Conservation (phyloP, 306 rosid species). For the Hippophae gyantsensis region DNA sequence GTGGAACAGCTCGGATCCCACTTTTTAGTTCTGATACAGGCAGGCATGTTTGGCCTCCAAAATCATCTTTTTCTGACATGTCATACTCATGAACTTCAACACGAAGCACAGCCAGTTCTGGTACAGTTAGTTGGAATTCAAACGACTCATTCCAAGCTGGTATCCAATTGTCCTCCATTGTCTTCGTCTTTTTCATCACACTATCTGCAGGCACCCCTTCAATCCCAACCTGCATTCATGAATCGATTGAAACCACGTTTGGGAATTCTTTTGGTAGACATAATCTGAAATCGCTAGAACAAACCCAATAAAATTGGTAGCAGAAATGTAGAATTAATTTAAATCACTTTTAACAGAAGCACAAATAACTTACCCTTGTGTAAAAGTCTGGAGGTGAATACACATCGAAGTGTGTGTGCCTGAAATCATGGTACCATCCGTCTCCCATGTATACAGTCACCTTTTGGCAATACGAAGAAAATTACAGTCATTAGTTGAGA, state of each 20-base stretch:
- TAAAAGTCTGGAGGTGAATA: slow-evolving; percentile 97
- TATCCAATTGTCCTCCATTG: slow-evolving; percentile 81
- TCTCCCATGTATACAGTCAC: slow-evolving; percentile 91
- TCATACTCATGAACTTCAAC: slow-evolving; percentile 51
- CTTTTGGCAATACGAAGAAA: slow-evolving; percentile 30
- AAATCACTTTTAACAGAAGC: too few species aligned
- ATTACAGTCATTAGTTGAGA: slow-evolving; percentile 17
- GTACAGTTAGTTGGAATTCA: neutral
- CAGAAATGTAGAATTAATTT: too few species aligned
- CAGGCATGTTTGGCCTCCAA: neutral
- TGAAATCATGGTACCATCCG: slow-evolving; percentile 91
- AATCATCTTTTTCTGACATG: neutral
- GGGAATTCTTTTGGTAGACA: neutral
- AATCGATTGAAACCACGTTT: slow-evolving; percentile 1
- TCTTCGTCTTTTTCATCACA: slow-evolving; percentile 58
- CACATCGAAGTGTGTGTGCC: slow-evolving; percentile 73
- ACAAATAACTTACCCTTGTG: slow-evolving; percentile 55
- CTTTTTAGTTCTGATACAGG: slow-evolving; percentile 1
- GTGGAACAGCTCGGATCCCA: slow-evolving; percentile 71
- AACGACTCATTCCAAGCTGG: slow-evolving; percentile 68
- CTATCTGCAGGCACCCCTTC: slow-evolving; percentile 81
- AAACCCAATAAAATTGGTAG: too few species aligned
- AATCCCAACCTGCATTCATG: slow-evolving; percentile 63
- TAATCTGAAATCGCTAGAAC: too few species aligned
- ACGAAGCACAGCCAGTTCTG: neutral